Evolutionary conservation across 139 green algal genomes (phyloP).

Genomic region (Raphidocelis subcapitata): DNA sequence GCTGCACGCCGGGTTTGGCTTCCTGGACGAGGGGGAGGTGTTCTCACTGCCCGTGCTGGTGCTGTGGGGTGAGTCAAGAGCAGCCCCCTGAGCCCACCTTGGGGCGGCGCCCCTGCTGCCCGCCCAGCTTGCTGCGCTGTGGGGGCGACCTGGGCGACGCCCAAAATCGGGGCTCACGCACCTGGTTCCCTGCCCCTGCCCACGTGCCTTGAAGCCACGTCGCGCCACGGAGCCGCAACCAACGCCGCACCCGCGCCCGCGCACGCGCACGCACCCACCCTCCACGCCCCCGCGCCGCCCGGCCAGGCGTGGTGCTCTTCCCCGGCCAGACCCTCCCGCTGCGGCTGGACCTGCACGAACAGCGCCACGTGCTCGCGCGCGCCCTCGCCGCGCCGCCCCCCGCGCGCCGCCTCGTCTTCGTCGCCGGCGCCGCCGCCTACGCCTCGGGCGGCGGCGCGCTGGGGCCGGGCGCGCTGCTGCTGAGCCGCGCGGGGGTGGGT

Average conservation of each 20-base stretch:
- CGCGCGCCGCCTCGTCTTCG: background rate
- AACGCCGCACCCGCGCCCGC: background rate
- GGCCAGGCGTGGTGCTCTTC: conserved; percentile 25
- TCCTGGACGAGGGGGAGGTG: background rate
- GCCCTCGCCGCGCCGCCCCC: conserved; percentile 5
- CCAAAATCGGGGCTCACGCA: no score
- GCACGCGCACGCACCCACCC: background rate
- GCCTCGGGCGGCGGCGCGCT: no score
- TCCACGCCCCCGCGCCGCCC: background rate
- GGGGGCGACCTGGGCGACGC: no score
- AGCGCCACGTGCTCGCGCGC: conserved; percentile 16
- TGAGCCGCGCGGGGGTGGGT: no score
- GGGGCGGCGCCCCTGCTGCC: background rate
- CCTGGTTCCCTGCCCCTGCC: background rate
- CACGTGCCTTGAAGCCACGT: background rate
- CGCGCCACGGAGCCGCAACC: background rate
- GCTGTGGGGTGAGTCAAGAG: conserved; percentile 11
- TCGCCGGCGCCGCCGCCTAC: no score
- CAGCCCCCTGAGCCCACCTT: no score
- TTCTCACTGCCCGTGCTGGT: conserved; percentile 15
- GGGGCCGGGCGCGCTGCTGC: no score
- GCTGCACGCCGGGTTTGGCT: conserved; percentile 2
- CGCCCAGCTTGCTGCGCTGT: background rate
- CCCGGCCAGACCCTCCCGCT: conserved; percentile 20
- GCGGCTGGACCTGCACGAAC: conserved; percentile 1